These are phyloP conservation scores for Colletotrichum limetticola DNA, from an alignment of 2,329 filamentous ascomycete species.

Conservation along the genomic window DNA sequence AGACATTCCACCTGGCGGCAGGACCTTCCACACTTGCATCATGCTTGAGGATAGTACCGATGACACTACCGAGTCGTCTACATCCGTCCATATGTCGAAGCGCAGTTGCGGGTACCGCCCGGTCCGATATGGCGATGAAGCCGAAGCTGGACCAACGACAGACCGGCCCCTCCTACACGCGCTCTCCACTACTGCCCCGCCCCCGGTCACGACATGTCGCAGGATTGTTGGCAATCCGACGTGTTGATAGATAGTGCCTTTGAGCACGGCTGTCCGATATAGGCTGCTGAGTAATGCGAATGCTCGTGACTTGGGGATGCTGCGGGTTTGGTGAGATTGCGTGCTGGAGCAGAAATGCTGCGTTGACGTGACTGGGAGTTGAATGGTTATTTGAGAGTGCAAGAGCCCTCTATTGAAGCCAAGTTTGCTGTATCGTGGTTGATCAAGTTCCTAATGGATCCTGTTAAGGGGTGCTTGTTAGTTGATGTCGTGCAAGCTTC, in stretches of 20 bases:
- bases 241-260: not conserved
- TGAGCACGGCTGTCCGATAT: not conserved
- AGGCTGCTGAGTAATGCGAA: slow-evolving; percentile 5
- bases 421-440: no score
- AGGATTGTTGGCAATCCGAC: slow-evolving; percentile 23
- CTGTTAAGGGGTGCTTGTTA: no score
- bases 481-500: no score
- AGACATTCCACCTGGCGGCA: not conserved
- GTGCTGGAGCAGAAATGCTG: not conserved
- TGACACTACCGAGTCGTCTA: not conserved
- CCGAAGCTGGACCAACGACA: not conserved
- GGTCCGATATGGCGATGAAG: not conserved
- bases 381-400: not conserved
- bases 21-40: not conserved
- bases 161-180: not conserved
- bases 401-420: no score
- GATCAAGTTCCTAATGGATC: no score
- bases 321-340: not conserved
- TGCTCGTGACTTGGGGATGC: not conserved
- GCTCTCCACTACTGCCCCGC: slow-evolving; percentile 14
- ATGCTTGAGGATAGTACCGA: not conserved
- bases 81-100: not conserved
- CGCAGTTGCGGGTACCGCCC: not conserved
- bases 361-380: not conserved
- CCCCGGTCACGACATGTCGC: slow-evolving; percentile 27